These are phyloP conservation scores for Hypoxylon fuscum DNA, from an alignment of 495 filamentous ascomycete species.

Conservation along the genomic window DNA sequence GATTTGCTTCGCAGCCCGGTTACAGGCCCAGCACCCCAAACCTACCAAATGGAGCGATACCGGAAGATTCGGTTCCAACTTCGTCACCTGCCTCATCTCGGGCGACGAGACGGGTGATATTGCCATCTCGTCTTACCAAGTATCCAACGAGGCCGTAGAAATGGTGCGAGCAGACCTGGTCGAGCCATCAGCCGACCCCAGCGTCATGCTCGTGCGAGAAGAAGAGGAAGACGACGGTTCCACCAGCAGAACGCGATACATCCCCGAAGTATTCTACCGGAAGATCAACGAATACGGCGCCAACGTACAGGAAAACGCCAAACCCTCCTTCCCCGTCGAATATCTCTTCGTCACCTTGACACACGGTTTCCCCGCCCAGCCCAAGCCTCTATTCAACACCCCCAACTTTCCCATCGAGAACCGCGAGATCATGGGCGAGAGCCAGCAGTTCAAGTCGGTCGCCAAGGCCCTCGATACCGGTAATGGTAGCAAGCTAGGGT, in stretches of 20 bases:
- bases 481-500: slow-evolving; percentile 50
- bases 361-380: slow-evolving; percentile 88
- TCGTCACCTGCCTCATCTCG: slow-evolving; percentile 93
- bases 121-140: slow-evolving; percentile 89
- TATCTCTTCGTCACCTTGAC: slow-evolving; percentile 96
- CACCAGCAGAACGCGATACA: slow-evolving; percentile 81
- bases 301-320: slow-evolving; percentile 96
- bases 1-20: slow-evolving; percentile 84
- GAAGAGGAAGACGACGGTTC: slow-evolving; percentile 84
- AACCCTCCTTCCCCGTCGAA: slow-evolving; percentile 94
- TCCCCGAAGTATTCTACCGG: slow-evolving; percentile 97
- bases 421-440: slow-evolving; percentile 81
- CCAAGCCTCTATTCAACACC: slow-evolving; percentile 74
- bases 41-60: slow-evolving; percentile 97
- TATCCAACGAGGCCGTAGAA: slow-evolving; percentile 91
- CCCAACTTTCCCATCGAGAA: slow-evolving; percentile 88
- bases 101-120: slow-evolving; percentile 92
- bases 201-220: slow-evolving; percentile 91
- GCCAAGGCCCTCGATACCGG: slow-evolving; percentile 53
- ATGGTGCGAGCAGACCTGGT: slow-evolving; percentile 97
- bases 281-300: slow-evolving; percentile 95
- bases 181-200: slow-evolving; percentile 92
- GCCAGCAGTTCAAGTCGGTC: slow-evolving; percentile 68
- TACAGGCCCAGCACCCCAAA: slow-evolving; percentile 89
- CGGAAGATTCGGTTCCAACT: slow-evolving; percentile 92